Percentiles rank a stretch among this genome's conserved stretches.
Evolutionary conservation across 768 basidiomycete genomes (phyloP).

Genomic region (Cyathus striatus): DNA sequence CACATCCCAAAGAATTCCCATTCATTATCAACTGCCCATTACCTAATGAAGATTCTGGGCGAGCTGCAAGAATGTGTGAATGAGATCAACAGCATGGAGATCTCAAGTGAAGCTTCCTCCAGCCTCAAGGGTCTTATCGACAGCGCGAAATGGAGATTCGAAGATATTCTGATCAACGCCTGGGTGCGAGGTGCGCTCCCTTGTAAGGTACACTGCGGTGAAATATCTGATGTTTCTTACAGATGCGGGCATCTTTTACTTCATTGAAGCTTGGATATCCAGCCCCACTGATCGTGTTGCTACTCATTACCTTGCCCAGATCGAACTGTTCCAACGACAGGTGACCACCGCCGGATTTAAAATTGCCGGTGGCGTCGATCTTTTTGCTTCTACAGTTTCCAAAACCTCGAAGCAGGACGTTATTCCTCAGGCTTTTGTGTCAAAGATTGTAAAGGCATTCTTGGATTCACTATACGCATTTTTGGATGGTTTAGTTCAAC

Average conservation of each 20-base stretch:
- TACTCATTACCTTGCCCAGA: constrained; percentile 70
- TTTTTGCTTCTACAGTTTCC: constrained; percentile 40
- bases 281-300: constrained; percentile 57
- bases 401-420: constrained; percentile 55
- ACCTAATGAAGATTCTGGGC: constrained; percentile 70
- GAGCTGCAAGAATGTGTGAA: constrained; percentile 86
- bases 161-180: constrained; percentile 66
- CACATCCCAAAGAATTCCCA: constrained; percentile 73
- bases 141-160: constrained; percentile 83
- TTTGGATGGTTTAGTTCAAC: constrained; percentile 77
- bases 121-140: constrained; percentile 73
- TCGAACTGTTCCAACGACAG: constrained; percentile 80
- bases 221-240: not conserved
- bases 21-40: constrained; percentile 77
- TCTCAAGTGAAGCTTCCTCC: constrained; percentile 67
- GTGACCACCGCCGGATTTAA: constrained; percentile 73
- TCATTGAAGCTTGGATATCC: constrained; percentile 82
- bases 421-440: constrained; percentile 57
- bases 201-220: not conserved
- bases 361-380: constrained; percentile 72
- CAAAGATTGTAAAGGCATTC: constrained; percentile 81
- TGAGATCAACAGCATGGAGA: constrained; percentile 76
- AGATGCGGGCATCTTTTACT: constrained; percentile 83
- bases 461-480: constrained; percentile 82
- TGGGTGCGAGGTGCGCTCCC: constrained; percentile 76